Evolutionary conservation across 176 grass and related monocot genomes (phyloP), one percentile per base, ranked within the genome.

Genomic region (Avena atlantica): DNA sequence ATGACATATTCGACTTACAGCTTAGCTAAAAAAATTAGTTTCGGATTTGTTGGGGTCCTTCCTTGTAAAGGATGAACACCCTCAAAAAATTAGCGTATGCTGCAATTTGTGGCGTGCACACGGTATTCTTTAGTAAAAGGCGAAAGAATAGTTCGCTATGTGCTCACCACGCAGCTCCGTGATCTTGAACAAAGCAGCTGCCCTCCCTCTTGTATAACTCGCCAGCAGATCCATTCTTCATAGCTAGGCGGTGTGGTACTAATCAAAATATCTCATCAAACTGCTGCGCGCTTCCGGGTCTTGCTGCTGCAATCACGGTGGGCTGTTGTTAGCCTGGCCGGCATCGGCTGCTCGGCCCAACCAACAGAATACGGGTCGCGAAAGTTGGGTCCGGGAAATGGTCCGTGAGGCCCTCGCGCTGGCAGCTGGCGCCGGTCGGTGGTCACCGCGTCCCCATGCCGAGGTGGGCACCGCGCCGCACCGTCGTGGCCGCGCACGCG

Each of bases 111-210:
- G 70, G 10, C 14, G 78, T 6, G 84, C 91, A 84, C 91, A 93
- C 87, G 87, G 89, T 93, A 91, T 93, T 91, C 68, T 89, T 87
- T 90, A 88, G 91, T 93, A 90, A 93, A 93, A 90, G 88, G 88
- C 85, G 91, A 93, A 93, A 93, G 76, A 93, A 89, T 91, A 93
- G 84, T 89, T 91, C 84, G 71, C 87, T 83, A 0, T 89, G 91
- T 85, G 89, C 66, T 53, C 91, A 86, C 81, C 81, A 85, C 72
- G 89, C 89, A 89, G 84, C 91, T 87, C 44, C 60, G 42, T 66
- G 81, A 8, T 8, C 14, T 25, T 0, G 0, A 0, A 0, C 2
- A 0, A 0, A 0, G 4, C 13, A 1, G 20, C 4, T 4, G 0
- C 9, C 2, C 23, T 36, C 16, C 36, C 0, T 6, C 24, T 75